Base-by-base conservation (phyloP, 805 yeast species). In the Wickerhamomyces canadensis region DNA sequence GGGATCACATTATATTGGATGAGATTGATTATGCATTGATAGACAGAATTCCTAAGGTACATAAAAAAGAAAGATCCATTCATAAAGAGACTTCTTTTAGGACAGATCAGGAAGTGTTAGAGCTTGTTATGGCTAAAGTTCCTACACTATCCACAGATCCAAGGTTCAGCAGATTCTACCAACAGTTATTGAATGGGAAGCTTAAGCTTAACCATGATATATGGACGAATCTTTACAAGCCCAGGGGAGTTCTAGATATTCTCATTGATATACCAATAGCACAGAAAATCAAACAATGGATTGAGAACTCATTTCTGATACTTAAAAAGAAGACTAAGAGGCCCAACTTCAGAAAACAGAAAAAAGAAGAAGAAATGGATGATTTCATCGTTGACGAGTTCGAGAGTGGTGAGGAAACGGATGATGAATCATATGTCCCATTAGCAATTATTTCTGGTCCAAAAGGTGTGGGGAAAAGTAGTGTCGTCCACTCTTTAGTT, bases 401-500 rank as follows among this genome's bases (percentile, higher is more conserved):
- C 4, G 50, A 44, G n/a, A 41, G 40, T 15, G 51, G 42, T 5
- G 55, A 52, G 10, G 51, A 36, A 5, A 46, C 50, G 1, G 52
- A 49, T 12, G 53, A 47, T 18, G 58, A 54, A 21, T 62, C 60
- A 0, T 78, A 71, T 51, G 72, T 78, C 1, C 91, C 93, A 0
- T 53, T 84, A 4, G 58, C 83, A 54, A 74, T 85, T 11, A 49
- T 86, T 3, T 64, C 70, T 39, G 98, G 98, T 0, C 75, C 79
- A 0, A 54, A 68, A 0, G 95, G 95, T 0, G 67, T 76, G 10
- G 94, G 96, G 3, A 91, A 91, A 55, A 80, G 93, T 1, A 69
- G 87, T 0, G 60, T 88, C 0, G 67, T 91, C 0, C 74, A 84
- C 45, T 75, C 94, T 0, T 71, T 81, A 4, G 76, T 83, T 53